Base-by-base conservation (phyloP, 2,329 filamentous ascomycete species). In the Verticillium albo-atrum region DNA sequence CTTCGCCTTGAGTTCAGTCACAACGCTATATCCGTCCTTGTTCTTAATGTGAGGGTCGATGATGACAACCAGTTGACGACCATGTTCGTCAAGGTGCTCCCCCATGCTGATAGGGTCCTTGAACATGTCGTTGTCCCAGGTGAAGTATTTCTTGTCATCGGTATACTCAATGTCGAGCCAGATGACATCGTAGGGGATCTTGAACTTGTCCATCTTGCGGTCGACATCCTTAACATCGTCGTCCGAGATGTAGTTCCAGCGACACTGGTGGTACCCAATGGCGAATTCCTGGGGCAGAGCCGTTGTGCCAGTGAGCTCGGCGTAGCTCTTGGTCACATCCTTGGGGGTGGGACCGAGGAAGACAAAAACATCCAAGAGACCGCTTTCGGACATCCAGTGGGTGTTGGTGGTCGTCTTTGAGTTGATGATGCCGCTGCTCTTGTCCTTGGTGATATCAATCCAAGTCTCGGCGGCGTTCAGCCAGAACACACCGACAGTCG, bases 1-100 rank as follows among this genome's bases (percentile, higher is more conserved):
- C 71, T 97, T 91, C 59, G 87, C 89, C 74, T 90, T 95, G 65
- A 99, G 75, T 70, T 97, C 89, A 15, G 93, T 84, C 10, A 89
- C 87, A 28, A 98, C 82, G 0, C 77, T 77, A 70, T 97, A 99
- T 67, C 85, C 83, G 57, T 86, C 89, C 57, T 87, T 84, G 68
- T 97, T 98, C 80, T 99, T 99, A 79, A 99, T 97, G 67, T 99
- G 95, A 20, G 95, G 95, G 66, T 99, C 95, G 62, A 98, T 97
- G 67, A 99, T 96, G 54, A 90, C 86, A 14, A 98, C 95, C 9
- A 98, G 84, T 75, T 98, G 96, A 63, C 95, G 87, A 51, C 93
- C 90, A 56, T 91, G 90, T 62, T 87, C 84, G 65, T 93, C 92
- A 10, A 98, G 83, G 68, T 96, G 91, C 73, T 97, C 81, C 65